These are phyloP conservation scores for Schizochytrium sp. DNA, from an alignment of 108 stramenopile species.

Conservation along the genomic window DNA sequence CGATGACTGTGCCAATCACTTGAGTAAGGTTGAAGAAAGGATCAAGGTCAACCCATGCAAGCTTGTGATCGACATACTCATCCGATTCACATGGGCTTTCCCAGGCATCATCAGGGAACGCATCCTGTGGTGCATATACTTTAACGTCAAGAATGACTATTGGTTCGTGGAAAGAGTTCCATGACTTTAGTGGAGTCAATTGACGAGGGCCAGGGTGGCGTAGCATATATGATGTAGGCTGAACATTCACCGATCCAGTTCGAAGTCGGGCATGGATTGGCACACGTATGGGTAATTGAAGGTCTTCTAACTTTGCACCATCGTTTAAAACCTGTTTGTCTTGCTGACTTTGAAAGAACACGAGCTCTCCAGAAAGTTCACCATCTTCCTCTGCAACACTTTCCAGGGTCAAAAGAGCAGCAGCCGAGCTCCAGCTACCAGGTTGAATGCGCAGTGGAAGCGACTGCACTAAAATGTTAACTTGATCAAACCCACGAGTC, in stretches of 20 bases:
- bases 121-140: no score
- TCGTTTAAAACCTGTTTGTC: neutral
- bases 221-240: neutral
- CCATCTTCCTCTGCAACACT: neutral
- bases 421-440: neutral
- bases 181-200: neutral
- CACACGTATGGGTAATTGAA: neutral
- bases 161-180: neutral
- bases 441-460: neutral
- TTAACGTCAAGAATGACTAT: slow-evolving; percentile 23
- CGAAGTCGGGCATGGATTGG: neutral
- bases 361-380: neutral
- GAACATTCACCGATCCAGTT: neutral
- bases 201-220: neutral
- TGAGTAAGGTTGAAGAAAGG: neutral
- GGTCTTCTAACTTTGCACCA: neutral
- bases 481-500: neutral
- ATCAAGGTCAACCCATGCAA: neutral
- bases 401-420: neutral
- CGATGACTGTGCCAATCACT: neutral
- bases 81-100: neutral
- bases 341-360: neutral
- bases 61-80: neutral
- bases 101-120: neutral
- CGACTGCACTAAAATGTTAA: neutral